These are phyloP conservation scores for Onygena corvina DNA, from an alignment of 2,329 filamentous ascomycete genomes.

Conservation along the genomic window DNA sequence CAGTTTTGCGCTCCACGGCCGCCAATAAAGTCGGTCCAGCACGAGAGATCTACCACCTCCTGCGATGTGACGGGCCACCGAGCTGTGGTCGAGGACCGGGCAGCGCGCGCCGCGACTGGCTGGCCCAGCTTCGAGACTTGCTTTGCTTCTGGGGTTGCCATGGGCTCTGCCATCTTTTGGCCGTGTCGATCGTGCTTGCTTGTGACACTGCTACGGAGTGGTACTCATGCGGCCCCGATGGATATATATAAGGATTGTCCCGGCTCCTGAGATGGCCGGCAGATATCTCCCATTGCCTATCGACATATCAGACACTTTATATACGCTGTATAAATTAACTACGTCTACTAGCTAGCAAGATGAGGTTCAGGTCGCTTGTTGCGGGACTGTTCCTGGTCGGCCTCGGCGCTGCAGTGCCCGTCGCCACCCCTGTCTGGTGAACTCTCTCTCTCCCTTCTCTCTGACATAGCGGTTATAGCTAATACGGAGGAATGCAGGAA, in stretches of 20 bases:
- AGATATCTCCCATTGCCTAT: too few relatives aligned
- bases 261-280: background rate
- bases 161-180: slow-evolving; percentile 3
- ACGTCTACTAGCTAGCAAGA: background rate
- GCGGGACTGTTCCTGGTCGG: slow-evolving; percentile 1
- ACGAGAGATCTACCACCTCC: background rate
- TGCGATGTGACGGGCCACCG: slow-evolving; percentile 1
- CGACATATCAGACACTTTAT: too few relatives aligned
- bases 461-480: background rate
- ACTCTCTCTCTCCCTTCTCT: background rate
- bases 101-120: slow-evolving; percentile 1
- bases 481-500: background rate
- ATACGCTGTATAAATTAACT: background rate
- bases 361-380: background rate
- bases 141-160: background rate
- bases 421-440: slow-evolving; percentile 1
- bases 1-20: background rate
- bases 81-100: too few relatives aligned
- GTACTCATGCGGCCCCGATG: background rate
- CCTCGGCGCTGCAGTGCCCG: background rate
- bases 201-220: background rate
- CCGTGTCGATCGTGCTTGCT: background rate
- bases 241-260: background rate
- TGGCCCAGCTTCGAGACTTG: background rate
- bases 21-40: background rate